phyloP scores from a whole-genome alignment of 495 filamentous ascomycete genomes.

The Hamigera avellanea region DNA sequence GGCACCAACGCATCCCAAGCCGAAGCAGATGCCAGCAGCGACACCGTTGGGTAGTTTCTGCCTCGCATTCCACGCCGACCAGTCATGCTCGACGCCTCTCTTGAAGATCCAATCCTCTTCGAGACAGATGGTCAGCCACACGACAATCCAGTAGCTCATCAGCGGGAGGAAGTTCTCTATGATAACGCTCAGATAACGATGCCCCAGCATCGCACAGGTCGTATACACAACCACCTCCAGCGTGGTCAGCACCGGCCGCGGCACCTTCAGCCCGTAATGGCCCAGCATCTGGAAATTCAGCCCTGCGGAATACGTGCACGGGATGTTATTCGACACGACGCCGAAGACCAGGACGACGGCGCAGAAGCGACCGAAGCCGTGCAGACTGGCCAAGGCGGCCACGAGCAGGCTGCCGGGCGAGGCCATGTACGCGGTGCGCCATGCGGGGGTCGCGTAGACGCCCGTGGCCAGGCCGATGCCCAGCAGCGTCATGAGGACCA shows the following conservation, averaged over 20 bases:
- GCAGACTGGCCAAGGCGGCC: slow-evolving; percentile 41
- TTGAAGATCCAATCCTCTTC: slow-evolving; percentile 45
- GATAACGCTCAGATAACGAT: slow-evolving; percentile 40
- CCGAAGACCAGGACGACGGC: slow-evolving; percentile 51
- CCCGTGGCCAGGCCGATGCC: slow-evolving; percentile 57
- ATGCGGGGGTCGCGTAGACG: slow-evolving; percentile 31
- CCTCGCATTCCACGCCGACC: slow-evolving; percentile 38
- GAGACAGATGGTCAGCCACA: slow-evolving; percentile 38
- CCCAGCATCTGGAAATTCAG: slow-evolving; percentile 48
- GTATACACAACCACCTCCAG: slow-evolving; percentile 40
- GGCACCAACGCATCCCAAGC: slow-evolving; percentile 45
- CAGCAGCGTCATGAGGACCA: slow-evolving; percentile 45
- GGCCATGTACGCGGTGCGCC: slow-evolving; percentile 39
- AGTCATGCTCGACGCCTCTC: slow-evolving; percentile 41
- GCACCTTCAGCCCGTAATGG: slow-evolving; percentile 28
- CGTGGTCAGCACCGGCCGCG: slow-evolving; percentile 39
- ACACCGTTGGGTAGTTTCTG: slow-evolving; percentile 37
- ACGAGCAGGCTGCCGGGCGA: slow-evolving; percentile 53
- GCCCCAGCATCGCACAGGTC: slow-evolving; percentile 40
- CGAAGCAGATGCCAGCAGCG: slow-evolving; percentile 39
- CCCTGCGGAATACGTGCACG: slow-evolving; percentile 48
- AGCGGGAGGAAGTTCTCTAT: slow-evolving; percentile 47
- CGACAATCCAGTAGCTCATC: slow-evolving; percentile 49
- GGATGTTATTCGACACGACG: slow-evolving; percentile 52
- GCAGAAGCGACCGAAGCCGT: slow-evolving; percentile 52